Conservation (phyloP, 2,329 filamentous ascomycete species). For the Exophiala bonariae region DNA sequence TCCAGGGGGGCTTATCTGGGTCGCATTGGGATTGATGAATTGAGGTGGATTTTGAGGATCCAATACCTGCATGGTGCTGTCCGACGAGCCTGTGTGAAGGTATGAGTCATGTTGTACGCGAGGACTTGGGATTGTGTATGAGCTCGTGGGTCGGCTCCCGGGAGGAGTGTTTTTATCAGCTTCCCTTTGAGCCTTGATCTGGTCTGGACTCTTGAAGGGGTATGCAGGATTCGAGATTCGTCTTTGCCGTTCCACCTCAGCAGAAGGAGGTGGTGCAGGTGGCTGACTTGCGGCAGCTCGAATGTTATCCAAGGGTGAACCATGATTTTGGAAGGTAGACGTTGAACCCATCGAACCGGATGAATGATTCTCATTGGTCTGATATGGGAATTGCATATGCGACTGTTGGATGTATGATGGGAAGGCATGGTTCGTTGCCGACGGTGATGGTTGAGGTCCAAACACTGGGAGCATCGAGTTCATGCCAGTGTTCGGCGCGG, state of each 20-base stretch:
- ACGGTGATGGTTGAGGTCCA: conserved; percentile 8
- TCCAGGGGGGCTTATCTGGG: conserved; percentile 27
- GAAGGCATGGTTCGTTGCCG: conserved; percentile 7
- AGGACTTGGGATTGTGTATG: conserved; percentile 27
- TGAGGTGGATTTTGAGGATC: conserved; percentile 26
- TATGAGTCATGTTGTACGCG: conserved; percentile 19
- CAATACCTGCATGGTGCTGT: conserved; percentile 15
- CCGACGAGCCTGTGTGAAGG: conserved; percentile 14
- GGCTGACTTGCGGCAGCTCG: conserved; percentile 23
- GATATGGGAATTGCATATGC: conserved; percentile 20
- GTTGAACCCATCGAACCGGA: conserved; percentile 1
- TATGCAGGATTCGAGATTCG: conserved; percentile 29
- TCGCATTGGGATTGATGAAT: conserved; percentile 30
- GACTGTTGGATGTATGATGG: conserved; percentile 21
- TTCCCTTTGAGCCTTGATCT: conserved; percentile 29
- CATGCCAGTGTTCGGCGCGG: conserved; percentile 12
- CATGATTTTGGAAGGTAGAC: conserved; percentile 9
- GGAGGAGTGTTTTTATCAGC: conserved; percentile 27
- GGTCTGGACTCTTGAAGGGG: conserved; percentile 30
- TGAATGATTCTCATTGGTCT: conserved; percentile 2
- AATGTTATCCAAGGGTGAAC: conserved; percentile 21
- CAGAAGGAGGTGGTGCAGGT: conserved; percentile 26
- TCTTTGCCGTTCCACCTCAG: conserved; percentile 26
- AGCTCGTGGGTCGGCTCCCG: conserved; percentile 26
- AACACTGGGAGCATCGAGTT: conserved; percentile 16